Evolutionary conservation across 1,139 yeast genomes (phyloP).

Genomic region (Blastobotrys apis): DNA sequence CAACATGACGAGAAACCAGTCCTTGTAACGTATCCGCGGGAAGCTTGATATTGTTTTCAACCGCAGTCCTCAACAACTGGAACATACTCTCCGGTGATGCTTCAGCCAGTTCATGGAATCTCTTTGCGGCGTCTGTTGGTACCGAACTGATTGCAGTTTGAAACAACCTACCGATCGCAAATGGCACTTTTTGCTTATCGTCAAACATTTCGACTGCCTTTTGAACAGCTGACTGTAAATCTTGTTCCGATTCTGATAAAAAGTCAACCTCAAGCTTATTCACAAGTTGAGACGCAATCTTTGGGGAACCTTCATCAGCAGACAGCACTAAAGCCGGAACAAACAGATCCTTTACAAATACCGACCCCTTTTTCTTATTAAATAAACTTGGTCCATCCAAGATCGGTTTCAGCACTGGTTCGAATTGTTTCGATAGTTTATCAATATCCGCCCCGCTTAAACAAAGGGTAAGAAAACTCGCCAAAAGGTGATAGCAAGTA

Average conservation of each 20-base stretch:
- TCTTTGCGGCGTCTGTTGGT: neutral
- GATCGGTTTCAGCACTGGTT: constrained; percentile 2
- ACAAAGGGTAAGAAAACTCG: constrained; percentile 1
- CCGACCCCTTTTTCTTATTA: constrained; percentile 1
- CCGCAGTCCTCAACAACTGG: constrained; percentile 9
- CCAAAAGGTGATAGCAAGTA: constrained; percentile 2
- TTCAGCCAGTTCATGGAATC: constrained; percentile 6
- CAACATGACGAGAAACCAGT: constrained; percentile 2
- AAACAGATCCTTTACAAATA: constrained; percentile 1
- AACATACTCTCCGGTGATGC: constrained; percentile 5
- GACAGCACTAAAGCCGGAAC: constrained; percentile 1
- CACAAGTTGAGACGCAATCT: too few relatives aligned
- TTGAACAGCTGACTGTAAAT: neutral
- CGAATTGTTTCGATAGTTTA: neutral
- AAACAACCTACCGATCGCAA: neutral
- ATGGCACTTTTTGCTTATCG: neutral
- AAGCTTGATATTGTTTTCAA: constrained; percentile 8
- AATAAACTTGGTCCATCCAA: neutral
- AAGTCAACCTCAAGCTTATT: too few relatives aligned
- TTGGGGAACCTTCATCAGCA: neutral
- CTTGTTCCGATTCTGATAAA: neutral
- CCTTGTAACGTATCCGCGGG: constrained; percentile 5
- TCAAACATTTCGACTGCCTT: neutral
- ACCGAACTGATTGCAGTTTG: neutral
- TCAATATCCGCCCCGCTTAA: neutral